phyloP scores from a whole-genome alignment of 75 land plant genomes.

The Adiantum capillusveneris region DNA sequence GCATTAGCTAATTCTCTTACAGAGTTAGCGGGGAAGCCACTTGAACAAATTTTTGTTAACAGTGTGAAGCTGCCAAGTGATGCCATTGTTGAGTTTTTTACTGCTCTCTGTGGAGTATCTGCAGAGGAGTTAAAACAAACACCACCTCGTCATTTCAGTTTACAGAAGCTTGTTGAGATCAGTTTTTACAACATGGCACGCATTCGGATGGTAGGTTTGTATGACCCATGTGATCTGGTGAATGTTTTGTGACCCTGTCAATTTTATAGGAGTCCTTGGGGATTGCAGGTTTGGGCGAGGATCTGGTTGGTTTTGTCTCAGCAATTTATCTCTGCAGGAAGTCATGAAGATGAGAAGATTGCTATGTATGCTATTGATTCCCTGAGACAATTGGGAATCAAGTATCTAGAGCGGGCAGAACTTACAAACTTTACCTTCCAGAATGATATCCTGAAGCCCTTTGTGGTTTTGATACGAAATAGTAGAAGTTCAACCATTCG shows the following conservation, averaged over 20 bases:
- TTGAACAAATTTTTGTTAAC: constrained; percentile 89
- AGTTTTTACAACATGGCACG: constrained; percentile 97
- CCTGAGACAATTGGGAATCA: constrained; percentile 88
- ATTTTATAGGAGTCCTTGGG: constrained; percentile 1
- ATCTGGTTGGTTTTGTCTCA: constrained; percentile 87
- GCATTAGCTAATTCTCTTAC: constrained; percentile 63
- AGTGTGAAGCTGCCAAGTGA: constrained; percentile 91
- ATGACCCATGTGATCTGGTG: not conserved
- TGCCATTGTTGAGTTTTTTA: constrained; percentile 84
- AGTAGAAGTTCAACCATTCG: constrained; percentile 59
- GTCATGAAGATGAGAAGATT: constrained; percentile 90
- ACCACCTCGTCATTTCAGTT: constrained; percentile 94
- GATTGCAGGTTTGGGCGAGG: constrained; percentile 84
- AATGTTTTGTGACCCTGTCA: not conserved
- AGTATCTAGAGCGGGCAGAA: constrained; percentile 90
- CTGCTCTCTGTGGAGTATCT: constrained; percentile 87
- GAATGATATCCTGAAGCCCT: constrained; percentile 95
- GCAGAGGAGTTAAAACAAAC: constrained; percentile 87
- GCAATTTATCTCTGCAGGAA: constrained; percentile 91
- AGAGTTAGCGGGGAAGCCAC: constrained; percentile 87
- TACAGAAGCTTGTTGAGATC: constrained; percentile 95
- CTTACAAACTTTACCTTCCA: constrained; percentile 91
- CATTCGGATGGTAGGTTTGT: constrained; percentile 65
- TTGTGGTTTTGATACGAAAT: constrained; percentile 87
- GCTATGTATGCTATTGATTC: constrained; percentile 99